A percentile compares a stretch with the other conserved stretches of the same genome.
These are phyloP conservation scores for Cardamine occulta DNA, from an alignment of 345 rosid genomes.

Conservation along the genomic window DNA sequence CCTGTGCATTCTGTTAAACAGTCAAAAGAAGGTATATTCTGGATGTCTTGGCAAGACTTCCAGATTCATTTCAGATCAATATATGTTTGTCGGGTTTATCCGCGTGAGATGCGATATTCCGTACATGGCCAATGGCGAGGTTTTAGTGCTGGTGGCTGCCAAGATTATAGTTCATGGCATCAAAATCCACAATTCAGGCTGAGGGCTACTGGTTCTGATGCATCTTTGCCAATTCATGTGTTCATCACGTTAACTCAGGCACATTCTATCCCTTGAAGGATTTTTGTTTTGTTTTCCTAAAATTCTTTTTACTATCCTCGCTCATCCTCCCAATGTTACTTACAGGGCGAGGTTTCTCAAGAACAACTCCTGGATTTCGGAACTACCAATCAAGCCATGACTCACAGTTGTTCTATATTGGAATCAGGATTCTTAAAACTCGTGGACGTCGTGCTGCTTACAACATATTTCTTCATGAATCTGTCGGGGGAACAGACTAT, in stretches of 20 bases:
- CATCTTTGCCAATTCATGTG: constrained; percentile 86
- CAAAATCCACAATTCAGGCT: constrained; percentile 98
- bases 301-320: neutral
- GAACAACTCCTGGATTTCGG: constrained; percentile 92
- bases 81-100: constrained; percentile 96
- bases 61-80: constrained; percentile 99
- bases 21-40: constrained; percentile 98
- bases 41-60: constrained; percentile 99
- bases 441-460: constrained; percentile 97
- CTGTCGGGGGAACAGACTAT: constrained; percentile 99
- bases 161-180: constrained; percentile 97
- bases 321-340: constrained; percentile 24
- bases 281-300: neutral
- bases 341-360: constrained; percentile 96
- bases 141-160: constrained; percentile 99
- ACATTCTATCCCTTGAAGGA: constrained; percentile 20
- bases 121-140: constrained; percentile 98
- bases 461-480: constrained; percentile 94
- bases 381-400: constrained; percentile 96
- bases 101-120: constrained; percentile 96
- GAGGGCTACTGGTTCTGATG: constrained; percentile 90
- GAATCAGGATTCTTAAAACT: constrained; percentile 97
- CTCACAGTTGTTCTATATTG: constrained; percentile 92
- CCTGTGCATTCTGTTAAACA: constrained; percentile 51
- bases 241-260: constrained; percentile 99